Evolutionary conservation across 495 filamentous ascomycete genomes (phyloP).

Genomic region (Penicillium odoratum): DNA sequence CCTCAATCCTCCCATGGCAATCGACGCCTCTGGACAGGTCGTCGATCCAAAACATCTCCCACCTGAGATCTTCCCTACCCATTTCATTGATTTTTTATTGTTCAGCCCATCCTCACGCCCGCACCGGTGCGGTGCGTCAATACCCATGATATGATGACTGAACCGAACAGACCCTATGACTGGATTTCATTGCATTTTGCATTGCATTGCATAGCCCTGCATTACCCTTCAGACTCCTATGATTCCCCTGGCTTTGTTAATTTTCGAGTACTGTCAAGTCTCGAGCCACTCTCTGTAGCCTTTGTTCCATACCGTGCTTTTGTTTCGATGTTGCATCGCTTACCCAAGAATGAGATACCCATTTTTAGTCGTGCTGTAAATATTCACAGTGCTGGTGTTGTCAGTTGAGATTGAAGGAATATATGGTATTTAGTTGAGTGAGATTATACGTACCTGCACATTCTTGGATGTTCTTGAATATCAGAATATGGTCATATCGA

Average conservation of each 20-base stretch:
- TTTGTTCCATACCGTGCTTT: background rate
- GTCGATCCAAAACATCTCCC: slow-evolving; percentile 19
- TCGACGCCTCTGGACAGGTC: slow-evolving; percentile 22
- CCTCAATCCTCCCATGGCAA: background rate
- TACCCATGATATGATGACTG: slow-evolving; percentile 8
- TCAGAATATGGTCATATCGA: too few species aligned
- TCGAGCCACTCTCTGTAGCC: background rate
- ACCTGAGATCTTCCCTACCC: background rate
- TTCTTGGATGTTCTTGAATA: too few species aligned
- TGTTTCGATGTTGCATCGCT: slow-evolving; percentile 3
- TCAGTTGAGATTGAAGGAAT: background rate
- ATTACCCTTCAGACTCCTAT: slow-evolving; percentile 3
- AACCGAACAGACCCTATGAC: background rate
- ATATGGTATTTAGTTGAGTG: background rate
- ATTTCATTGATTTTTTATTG: slow-evolving; percentile 1
- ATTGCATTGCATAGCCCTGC: slow-evolving; percentile 7
- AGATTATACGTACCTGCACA: background rate
- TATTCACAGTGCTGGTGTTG: slow-evolving; percentile 5
- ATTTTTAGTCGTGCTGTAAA: slow-evolving; percentile 7
- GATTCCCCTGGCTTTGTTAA: background rate
- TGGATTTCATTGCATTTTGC: background rate
- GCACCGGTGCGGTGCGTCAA: slow-evolving; percentile 9
- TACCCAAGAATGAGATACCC: slow-evolving; percentile 19
- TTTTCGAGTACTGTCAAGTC: background rate
- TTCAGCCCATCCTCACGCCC: background rate